These are phyloP conservation scores for Mortierella sp. DNA, from an alignment of 371 early-diverging fungal species.

Conservation along the genomic window DNA sequence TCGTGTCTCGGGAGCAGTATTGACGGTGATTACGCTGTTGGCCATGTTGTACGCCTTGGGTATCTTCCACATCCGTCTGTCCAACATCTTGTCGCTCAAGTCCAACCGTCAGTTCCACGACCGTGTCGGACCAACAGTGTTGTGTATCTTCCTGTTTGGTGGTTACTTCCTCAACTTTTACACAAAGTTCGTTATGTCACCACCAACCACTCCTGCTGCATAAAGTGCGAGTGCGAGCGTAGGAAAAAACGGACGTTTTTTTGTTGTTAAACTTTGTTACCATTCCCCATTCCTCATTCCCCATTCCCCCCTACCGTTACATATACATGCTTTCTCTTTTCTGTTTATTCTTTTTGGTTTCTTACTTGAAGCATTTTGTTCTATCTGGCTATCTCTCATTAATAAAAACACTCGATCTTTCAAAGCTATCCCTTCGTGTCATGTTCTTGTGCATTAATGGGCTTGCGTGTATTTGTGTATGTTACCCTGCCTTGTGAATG, in stretches of 20 bases:
- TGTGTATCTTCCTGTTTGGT: conserved; percentile 85
- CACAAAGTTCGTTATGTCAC: conserved; percentile 69
- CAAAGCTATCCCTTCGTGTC: background rate
- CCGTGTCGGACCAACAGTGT: conserved; percentile 82
- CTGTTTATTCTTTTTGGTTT: background rate
- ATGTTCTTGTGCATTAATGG: too few species aligned
- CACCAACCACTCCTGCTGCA: background rate
- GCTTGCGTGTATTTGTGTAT: too few species aligned
- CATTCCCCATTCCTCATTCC: background rate
- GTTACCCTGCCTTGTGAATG: too few species aligned
- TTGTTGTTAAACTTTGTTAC: background rate
- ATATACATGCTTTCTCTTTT: background rate
- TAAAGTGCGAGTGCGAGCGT: too few species aligned
- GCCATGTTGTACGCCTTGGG: conserved; percentile 89
- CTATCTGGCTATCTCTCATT: background rate
- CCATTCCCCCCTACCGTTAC: background rate
- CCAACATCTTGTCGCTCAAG: conserved; percentile 35
- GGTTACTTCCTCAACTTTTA: conserved; percentile 90
- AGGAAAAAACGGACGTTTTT: background rate
- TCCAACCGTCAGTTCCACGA: conserved; percentile 46
- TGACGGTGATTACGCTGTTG: conserved; percentile 78
- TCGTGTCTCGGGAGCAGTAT: conserved; percentile 70
- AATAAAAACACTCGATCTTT: background rate
- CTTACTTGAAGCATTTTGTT: conserved; percentile 8
- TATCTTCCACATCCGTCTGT: conserved; percentile 89